Evolutionary conservation across 306 rosid species (phyloP).

Genomic region (Vachellia pachyceras): DNA sequence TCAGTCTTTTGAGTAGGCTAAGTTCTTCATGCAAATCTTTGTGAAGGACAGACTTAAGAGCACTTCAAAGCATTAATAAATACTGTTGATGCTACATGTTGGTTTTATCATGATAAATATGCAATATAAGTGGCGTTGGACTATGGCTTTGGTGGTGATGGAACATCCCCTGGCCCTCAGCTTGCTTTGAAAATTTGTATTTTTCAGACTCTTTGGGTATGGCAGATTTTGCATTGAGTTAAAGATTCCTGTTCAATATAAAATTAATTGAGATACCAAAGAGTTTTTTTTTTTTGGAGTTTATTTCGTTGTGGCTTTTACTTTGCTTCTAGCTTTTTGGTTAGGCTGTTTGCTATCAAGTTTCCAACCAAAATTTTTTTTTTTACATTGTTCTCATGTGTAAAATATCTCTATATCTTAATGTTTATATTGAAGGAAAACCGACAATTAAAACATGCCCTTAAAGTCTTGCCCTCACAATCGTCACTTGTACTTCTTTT

Average conservation of each 20-base stretch:
- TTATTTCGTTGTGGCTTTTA: background rate
- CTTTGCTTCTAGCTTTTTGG: background rate
- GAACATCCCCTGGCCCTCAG: background rate
- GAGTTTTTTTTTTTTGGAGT: background rate
- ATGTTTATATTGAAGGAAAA: background rate
- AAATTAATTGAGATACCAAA: background rate
- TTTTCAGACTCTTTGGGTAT: background rate
- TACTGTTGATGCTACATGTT: background rate
- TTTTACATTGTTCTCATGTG: background rate
- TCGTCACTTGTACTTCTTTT: background rate
- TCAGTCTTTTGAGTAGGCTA: slow-evolving; percentile 3
- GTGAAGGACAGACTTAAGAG: background rate
- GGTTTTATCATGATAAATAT: background rate
- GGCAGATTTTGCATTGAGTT: background rate
- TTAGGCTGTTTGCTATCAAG: background rate
- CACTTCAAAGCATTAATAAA: background rate
- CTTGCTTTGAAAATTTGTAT: background rate
- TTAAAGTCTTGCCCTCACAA: background rate
- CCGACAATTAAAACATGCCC: background rate
- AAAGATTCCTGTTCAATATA: slow-evolving; percentile 2
- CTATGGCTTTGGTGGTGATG: background rate
- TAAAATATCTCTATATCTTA: background rate
- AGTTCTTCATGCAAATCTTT: background rate
- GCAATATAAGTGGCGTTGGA: background rate
- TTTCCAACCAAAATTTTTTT: background rate